Evolutionary conservation across 2,329 filamentous ascomycete genomes (phyloP).

Genomic region (Coniosporium tulheliwenetii): DNA sequence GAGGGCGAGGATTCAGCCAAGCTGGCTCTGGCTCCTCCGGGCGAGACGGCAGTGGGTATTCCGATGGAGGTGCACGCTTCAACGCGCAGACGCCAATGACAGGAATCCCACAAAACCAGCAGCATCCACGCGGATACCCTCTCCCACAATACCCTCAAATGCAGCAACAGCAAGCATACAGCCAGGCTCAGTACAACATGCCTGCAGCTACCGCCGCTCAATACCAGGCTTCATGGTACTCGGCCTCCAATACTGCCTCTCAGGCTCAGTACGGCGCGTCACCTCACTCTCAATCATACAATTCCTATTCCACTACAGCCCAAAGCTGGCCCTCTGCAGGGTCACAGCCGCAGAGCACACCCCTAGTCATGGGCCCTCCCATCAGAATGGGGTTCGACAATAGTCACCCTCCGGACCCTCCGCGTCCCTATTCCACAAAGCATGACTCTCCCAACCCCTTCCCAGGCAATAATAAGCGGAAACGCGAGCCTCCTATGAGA

Average conservation of each 20-base stretch:
- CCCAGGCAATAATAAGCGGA: constrained; percentile 15
- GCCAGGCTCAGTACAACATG: not conserved
- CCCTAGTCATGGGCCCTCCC: constrained; percentile 36
- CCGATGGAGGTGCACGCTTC: not conserved
- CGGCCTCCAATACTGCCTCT: not conserved
- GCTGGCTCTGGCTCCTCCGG: not conserved
- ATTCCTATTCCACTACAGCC: not conserved
- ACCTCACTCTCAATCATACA: not conserved
- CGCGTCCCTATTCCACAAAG: constrained; percentile 11
- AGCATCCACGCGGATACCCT: constrained; percentile 2
- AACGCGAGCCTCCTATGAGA: constrained; percentile 4
- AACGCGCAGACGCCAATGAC: not conserved
- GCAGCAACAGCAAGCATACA: not conserved
- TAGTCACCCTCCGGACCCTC: constrained; percentile 30
- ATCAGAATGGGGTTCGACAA: constrained; percentile 40
- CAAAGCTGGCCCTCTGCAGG: not conserved
- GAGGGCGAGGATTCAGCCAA: constrained; percentile 11
- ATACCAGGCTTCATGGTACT: not conserved
- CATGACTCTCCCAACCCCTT: constrained; percentile 21
- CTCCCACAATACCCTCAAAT: constrained; percentile 4
- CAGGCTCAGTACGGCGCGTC: not conserved
- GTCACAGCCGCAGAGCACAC: constrained; percentile 3
- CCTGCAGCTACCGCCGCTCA: not conserved
- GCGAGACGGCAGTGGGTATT: not conserved
- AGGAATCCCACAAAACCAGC: not conserved